Conservation (phyloP, 805 yeast species). For the Cyberlindnera xishuangbannaensis region DNA sequence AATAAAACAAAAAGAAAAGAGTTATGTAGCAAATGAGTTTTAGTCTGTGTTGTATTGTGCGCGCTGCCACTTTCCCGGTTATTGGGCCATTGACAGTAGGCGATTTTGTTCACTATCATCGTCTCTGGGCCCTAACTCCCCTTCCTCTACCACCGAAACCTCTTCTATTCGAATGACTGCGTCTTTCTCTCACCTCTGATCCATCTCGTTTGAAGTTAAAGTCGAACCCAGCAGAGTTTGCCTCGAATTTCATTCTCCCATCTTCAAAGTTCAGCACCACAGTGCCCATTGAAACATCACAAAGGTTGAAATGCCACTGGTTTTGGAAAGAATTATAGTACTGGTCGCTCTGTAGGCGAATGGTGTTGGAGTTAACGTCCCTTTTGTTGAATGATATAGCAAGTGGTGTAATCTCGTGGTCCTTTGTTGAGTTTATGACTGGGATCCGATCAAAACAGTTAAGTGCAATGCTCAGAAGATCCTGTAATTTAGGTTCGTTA, state of each 20-base stretch:
- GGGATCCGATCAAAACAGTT: constrained; percentile 61
- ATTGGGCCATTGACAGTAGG: too few species aligned
- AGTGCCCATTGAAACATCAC: constrained; percentile 52
- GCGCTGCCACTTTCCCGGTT: too few species aligned
- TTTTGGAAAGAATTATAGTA: constrained; percentile 62
- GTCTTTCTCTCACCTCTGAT: constrained; percentile 19
- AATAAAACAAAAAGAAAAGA: too few species aligned
- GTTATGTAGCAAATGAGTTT: too few species aligned
- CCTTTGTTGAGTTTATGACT: constrained; percentile 30
- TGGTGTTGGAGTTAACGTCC: constrained; percentile 36
- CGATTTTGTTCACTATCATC: constrained; percentile 1
- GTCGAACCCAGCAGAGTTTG: constrained; percentile 57
- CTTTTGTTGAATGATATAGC: constrained; percentile 34
- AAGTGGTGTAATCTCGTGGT: constrained; percentile 38
- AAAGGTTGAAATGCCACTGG: constrained; percentile 72
- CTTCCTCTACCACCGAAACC: constrained; percentile 16
- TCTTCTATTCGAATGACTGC: constrained; percentile 13
- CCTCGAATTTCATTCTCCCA: constrained; percentile 47
- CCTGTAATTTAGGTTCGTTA: constrained; percentile 37
- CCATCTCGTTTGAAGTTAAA: constrained; percentile 41
- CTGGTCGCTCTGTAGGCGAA: constrained; percentile 49
- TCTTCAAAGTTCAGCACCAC: constrained; percentile 38
- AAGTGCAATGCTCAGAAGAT: constrained; percentile 48
- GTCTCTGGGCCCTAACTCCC: constrained; percentile 18
- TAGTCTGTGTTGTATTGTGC: constrained; percentile 16